Base-by-base conservation (phyloP, 345 rosid genomes). In the Arabidopsis suecica region DNA sequence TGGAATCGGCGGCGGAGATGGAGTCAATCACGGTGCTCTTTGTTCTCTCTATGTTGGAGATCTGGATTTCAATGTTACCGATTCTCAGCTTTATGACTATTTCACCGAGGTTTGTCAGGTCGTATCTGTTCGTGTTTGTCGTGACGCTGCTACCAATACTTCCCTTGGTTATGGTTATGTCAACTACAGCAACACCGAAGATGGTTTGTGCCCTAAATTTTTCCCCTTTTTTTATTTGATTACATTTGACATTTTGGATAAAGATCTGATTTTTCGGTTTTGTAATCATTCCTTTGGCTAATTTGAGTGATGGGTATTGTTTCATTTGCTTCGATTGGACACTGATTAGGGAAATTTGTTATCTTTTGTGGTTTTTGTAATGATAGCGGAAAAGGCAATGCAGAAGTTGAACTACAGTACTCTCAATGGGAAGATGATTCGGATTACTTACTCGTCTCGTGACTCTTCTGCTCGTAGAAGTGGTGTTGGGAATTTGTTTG, bases 161-260 rank as follows among this genome's bases (percentile, higher is more conserved):
- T 94, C 98, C 47, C 97, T 94, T 47, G 96, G 97, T 10, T 94
- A 94, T 75, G 98, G 96, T 11, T 94, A 94, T 54, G 97, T 94
- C 45, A 94, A 94, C 81, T 94, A 83, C 72, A 84, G 86, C 85
- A 91, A 79, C 67, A 66, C 80, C 55, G 82, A 84, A 5, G 97
- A 90, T 83, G 96, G 97, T 34, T 81, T 83, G 34, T 11, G 14
- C 23, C 61, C 60, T 25, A 59, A 59, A 57, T 11, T 12, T 8
- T 47, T 6, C 13, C 28, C 32, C 36, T 5, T 56, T 1, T 30
- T 44, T 62, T n/a, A n/a, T 32, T 9, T 56, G 4, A 25, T 55
- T 0, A 18, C 16, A 7, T 44, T 65, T 22, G 9, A 51, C 61
- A 75, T 48, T 75, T 4, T 41, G 45, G 45, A 0, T 25, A 38